These are phyloP conservation scores for Camelina neglecta DNA, from an alignment of 345 rosid species.

Conservation along the genomic window DNA sequence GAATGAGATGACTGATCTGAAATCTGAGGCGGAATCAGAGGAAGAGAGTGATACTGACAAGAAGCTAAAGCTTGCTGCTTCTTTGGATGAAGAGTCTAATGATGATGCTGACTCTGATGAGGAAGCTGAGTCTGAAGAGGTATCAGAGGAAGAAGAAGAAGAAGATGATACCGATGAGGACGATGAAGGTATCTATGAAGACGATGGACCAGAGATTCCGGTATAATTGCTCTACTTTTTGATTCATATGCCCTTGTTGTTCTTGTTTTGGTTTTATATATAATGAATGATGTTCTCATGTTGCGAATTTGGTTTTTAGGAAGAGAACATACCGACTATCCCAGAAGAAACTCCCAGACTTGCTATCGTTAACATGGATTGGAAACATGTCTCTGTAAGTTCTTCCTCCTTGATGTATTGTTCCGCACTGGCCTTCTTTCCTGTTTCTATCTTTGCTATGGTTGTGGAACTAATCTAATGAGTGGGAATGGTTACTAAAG, in stretches of 20 bases:
- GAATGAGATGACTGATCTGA: slow-evolving; percentile 20
- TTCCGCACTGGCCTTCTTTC: slow-evolving; percentile 1
- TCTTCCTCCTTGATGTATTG: slow-evolving; percentile 15
- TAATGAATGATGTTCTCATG: background rate
- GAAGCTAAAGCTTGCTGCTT: slow-evolving; percentile 43
- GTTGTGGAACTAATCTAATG: background rate
- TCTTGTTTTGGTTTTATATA: background rate
- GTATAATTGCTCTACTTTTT: slow-evolving; percentile 41
- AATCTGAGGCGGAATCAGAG: slow-evolving; percentile 34
- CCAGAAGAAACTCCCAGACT: slow-evolving; percentile 81
- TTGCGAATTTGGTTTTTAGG: slow-evolving; percentile 44
- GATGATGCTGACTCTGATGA: slow-evolving; percentile 48
- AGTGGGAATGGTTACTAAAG: slow-evolving; percentile 15
- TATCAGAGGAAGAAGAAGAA: slow-evolving; percentile 35
- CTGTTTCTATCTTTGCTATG: background rate
- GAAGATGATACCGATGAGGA: slow-evolving; percentile 70
- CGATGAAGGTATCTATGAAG: slow-evolving; percentile 51
- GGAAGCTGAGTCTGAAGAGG: slow-evolving; percentile 37
- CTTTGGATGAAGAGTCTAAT: slow-evolving; percentile 51
- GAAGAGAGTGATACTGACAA: slow-evolving; percentile 26
- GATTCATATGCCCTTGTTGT: background rate
- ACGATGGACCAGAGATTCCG: slow-evolving; percentile 53
- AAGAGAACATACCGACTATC: slow-evolving; percentile 62
- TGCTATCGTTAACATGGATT: slow-evolving; percentile 86
- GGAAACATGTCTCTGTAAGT: slow-evolving; percentile 87